These are phyloP conservation scores for Chaetomiaceae sp. DNA, from an alignment of 2,329 filamentous ascomycete species.

Conservation along the genomic window DNA sequence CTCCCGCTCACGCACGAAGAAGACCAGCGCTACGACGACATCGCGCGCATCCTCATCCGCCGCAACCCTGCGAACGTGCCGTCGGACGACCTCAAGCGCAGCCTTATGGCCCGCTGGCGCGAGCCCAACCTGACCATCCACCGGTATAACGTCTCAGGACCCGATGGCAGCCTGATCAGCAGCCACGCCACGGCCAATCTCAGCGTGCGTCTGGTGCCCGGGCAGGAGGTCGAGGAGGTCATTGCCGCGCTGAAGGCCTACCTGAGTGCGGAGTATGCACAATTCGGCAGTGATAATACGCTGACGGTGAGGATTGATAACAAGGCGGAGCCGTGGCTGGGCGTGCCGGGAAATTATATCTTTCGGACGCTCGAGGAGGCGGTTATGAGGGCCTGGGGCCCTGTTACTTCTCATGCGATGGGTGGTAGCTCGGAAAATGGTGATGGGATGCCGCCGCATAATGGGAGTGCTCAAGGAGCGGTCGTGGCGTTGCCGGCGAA, in stretches of 20 bases:
- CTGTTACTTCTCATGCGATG: not conserved
- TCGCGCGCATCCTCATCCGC: slow-evolving; percentile 69
- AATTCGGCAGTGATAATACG: slow-evolving; percentile 74
- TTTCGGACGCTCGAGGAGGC: slow-evolving; percentile 85
- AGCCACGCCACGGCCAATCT: slow-evolving; percentile 83
- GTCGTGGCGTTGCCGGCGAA: slow-evolving; percentile 25
- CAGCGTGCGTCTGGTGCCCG: slow-evolving; percentile 87
- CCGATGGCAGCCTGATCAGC: slow-evolving; percentile 87
- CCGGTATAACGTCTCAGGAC: slow-evolving; percentile 85
- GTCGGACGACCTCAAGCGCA: slow-evolving; percentile 69
- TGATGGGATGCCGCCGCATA: not conserved
- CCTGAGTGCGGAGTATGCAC: slow-evolving; percentile 65
- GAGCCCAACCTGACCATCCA: slow-evolving; percentile 94
- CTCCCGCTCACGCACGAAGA: slow-evolving; percentile 71
- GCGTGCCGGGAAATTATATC: slow-evolving; percentile 84
- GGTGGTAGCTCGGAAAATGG: not conserved
- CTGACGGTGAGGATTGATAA: slow-evolving; percentile 84
- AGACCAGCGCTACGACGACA: slow-evolving; percentile 76
- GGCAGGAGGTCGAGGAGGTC: slow-evolving; percentile 80
- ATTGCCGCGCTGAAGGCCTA: slow-evolving; percentile 63
- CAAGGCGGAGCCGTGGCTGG: slow-evolving; percentile 92
- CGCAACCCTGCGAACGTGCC: slow-evolving; percentile 59
- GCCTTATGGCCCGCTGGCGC: slow-evolving; percentile 89
- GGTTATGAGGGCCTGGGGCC: slow-evolving; percentile 77
- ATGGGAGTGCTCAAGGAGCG: too few species aligned